Evolutionary conservation across 2,329 filamentous ascomycete genomes (phyloP).

Genomic region (Sphaerulina vaccinii): DNA sequence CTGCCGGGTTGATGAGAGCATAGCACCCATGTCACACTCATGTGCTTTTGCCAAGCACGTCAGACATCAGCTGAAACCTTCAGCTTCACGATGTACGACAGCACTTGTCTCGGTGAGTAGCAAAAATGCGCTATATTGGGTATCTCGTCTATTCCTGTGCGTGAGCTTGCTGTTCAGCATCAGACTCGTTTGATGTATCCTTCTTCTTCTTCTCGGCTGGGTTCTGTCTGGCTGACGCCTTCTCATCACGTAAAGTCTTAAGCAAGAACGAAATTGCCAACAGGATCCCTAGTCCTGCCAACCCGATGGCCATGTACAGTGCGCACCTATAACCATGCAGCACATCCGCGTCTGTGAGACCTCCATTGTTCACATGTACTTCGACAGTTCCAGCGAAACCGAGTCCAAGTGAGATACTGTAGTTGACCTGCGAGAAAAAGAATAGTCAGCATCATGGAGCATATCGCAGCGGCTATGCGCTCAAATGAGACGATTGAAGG

Average conservation of each 20-base stretch:
- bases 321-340: slow-evolving; percentile 44
- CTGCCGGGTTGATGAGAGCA: background rate
- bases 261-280: slow-evolving; percentile 32
- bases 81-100: no score
- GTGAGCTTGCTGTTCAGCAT: background rate
- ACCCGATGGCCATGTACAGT: slow-evolving; percentile 42
- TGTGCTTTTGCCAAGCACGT: background rate
- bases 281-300: slow-evolving; percentile 32
- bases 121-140: no score
- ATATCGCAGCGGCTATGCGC: background rate
- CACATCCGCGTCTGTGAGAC: slow-evolving; percentile 35
- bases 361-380: slow-evolving; percentile 45
- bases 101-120: no score
- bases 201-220: background rate
- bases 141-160: background rate
- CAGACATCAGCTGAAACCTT: background rate
- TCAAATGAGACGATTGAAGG: slow-evolving; percentile 5
- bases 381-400: slow-evolving; percentile 67
- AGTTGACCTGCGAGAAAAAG: slow-evolving; percentile 52
- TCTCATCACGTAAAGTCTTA: slow-evolving; percentile 26
- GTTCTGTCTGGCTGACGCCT: background rate
- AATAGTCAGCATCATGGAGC: slow-evolving; percentile 7
- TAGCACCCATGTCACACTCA: background rate
- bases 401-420: slow-evolving; percentile 64
- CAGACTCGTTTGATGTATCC: background rate